These are phyloP conservation scores for Auxenochlorella pyrenoidosa DNA, from an alignment of 139 green algal species.

Conservation along the genomic window DNA sequence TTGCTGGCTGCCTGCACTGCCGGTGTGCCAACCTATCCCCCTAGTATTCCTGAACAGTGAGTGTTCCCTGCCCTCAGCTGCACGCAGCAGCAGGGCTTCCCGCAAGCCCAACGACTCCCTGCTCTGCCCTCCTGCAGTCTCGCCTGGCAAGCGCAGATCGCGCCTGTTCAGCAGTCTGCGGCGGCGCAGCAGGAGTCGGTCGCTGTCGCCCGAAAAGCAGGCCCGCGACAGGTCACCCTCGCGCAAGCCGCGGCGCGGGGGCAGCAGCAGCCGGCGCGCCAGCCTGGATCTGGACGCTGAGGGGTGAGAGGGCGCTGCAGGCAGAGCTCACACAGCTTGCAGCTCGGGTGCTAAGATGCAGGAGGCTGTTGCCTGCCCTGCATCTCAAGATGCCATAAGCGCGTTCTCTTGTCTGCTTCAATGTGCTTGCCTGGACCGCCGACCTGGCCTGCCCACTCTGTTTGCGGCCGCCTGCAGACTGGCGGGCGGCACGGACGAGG, in stretches of 20 bases:
- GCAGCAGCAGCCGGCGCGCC: constrained; percentile 13
- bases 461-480: too few species aligned
- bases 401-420: too few species aligned
- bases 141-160: constrained; percentile 8
- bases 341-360: too few species aligned
- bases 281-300: neutral
- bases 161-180: constrained; percentile 33
- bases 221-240: neutral
- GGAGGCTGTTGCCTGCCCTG: too few species aligned
- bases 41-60: neutral
- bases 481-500: neutral
- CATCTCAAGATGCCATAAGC: too few species aligned
- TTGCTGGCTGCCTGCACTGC: neutral
- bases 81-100: neutral
- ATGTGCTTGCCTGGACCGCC: too few species aligned
- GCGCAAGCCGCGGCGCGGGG: constrained; percentile 6
- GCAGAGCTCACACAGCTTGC: too few species aligned
- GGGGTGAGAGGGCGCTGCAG: neutral
- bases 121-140: neutral
- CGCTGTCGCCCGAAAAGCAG: constrained; percentile 17
- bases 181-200: constrained; percentile 25
- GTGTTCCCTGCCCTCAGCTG: neutral
- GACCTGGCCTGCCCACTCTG: too few species aligned
- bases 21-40: neutral
- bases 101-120: too few species aligned